Conservation (phyloP, 169 alveolate genomes). For the Amoebophrya sp. region DNA sequence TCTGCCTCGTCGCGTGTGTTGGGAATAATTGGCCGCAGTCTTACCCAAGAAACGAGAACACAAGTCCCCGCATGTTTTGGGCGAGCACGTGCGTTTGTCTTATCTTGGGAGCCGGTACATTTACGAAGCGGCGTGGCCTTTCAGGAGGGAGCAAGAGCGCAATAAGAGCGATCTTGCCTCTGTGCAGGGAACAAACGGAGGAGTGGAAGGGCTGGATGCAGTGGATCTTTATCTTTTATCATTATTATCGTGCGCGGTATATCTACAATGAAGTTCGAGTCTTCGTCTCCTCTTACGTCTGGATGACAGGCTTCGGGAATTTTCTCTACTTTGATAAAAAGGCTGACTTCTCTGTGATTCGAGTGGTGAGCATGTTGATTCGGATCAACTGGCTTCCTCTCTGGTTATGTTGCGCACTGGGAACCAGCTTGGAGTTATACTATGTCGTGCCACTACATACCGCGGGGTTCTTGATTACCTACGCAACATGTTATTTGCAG, state of each 20-base stretch:
- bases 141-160: neutral
- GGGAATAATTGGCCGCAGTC: neutral
- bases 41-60: neutral
- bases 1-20: no score
- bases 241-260: conserved; percentile 31
- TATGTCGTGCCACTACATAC: conserved; percentile 38
- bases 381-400: conserved; percentile 8
- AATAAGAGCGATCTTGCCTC: neutral
- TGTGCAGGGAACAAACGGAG: conserved; percentile 29
- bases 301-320: conserved; percentile 36
- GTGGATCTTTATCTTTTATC: conserved; percentile 30
- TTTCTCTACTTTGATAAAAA: conserved; percentile 22
- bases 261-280: conserved; percentile 31
- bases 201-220: conserved; percentile 39
- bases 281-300: conserved; percentile 32
- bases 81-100: neutral
- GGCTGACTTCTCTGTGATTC: neutral
- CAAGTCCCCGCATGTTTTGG: neutral
- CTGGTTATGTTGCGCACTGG: no score
- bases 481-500: neutral
- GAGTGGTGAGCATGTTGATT: neutral
- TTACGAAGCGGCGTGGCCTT: neutral
- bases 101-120: neutral
- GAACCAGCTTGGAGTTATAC: neutral
- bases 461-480: conserved; percentile 22